phyloP scores from a whole-genome alignment of 148 eudicot species.

The Rhododendron ferrugineum region DNA sequence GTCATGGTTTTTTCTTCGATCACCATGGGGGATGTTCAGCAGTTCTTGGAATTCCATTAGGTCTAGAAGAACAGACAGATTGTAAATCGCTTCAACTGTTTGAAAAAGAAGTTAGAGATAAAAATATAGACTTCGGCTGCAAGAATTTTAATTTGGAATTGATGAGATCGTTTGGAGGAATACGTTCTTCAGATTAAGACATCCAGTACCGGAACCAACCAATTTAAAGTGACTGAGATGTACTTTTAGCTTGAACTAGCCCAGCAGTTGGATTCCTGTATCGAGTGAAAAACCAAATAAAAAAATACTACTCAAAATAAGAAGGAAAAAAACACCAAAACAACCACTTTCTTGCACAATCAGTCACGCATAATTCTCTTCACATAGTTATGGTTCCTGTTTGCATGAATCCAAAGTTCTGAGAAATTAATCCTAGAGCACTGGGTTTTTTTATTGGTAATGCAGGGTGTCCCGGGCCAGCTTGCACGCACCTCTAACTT shows the following conservation, averaged over 20 bases:
- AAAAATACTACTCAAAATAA: not conserved
- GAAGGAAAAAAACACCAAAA: not conserved
- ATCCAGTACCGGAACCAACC: not conserved
- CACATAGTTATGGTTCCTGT: not conserved
- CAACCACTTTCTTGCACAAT: not conserved
- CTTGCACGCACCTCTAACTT: too few species aligned
- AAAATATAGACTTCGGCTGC: not conserved
- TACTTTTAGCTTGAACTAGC: not conserved
- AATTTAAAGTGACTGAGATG: not conserved
- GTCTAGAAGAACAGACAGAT: conserved; percentile 1
- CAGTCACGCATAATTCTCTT: not conserved
- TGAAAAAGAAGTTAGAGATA: too few species aligned
- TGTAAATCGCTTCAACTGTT: not conserved
- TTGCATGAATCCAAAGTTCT: not conserved
- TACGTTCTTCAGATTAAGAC: not conserved
- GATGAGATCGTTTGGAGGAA: not conserved
- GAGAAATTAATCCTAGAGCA: not conserved
- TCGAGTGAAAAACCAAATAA: not conserved
- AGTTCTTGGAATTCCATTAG: conserved; percentile 86
- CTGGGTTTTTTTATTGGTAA: not conserved
- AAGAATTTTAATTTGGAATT: not conserved
- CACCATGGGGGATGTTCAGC: conserved; percentile 96
- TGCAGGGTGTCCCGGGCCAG: too few species aligned
- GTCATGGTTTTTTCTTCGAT: conserved; percentile 88
- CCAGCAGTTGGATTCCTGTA: not conserved